phyloP scores from a whole-genome alignment of 768 basidiomycete species.

The Cyclocybe aegerita region DNA sequence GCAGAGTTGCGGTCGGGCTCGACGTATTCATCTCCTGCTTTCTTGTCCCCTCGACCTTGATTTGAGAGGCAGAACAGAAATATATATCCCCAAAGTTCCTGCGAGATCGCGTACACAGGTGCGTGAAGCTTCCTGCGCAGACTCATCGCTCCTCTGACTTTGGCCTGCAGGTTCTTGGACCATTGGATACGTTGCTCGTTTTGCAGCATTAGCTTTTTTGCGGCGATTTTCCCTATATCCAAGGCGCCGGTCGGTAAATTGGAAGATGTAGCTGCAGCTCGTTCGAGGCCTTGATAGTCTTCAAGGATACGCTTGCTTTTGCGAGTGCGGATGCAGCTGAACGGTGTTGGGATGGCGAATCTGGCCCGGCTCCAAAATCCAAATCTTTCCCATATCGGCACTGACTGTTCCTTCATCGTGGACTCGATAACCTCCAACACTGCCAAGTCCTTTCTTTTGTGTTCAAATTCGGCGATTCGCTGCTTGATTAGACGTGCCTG shows the following conservation, averaged over 20 bases:
- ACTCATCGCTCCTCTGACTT: slow-evolving; percentile 2
- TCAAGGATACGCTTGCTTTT: no score
- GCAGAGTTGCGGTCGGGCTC: neutral
- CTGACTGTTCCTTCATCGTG: neutral
- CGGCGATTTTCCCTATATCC: neutral
- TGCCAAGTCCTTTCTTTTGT: neutral
- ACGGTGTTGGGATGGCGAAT: neutral
- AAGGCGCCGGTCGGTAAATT: neutral
- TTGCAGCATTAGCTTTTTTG: slow-evolving; percentile 2
- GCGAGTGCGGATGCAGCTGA: neutral
- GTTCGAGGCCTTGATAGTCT: no score
- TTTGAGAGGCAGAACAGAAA: slow-evolving; percentile 7
- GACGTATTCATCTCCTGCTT: slow-evolving; percentile 3
- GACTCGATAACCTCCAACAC: slow-evolving; percentile 2
- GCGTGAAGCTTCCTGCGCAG: slow-evolving; percentile 1
- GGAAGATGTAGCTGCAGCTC: neutral
- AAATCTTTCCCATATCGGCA: neutral
- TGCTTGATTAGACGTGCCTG: neutral
- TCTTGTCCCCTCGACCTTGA: no score
- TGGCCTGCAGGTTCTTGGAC: neutral
- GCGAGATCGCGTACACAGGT: slow-evolving; percentile 1
- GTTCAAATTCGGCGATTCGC: neutral
- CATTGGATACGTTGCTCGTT: slow-evolving; percentile 2
- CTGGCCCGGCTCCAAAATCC: neutral
- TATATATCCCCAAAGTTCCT: slow-evolving; percentile 8